Percentiles rank a stretch among this genome's conserved stretches.
phyloP scores from a whole-genome alignment of 306 rosid genomes.

The Pterocarpus santalinus region DNA sequence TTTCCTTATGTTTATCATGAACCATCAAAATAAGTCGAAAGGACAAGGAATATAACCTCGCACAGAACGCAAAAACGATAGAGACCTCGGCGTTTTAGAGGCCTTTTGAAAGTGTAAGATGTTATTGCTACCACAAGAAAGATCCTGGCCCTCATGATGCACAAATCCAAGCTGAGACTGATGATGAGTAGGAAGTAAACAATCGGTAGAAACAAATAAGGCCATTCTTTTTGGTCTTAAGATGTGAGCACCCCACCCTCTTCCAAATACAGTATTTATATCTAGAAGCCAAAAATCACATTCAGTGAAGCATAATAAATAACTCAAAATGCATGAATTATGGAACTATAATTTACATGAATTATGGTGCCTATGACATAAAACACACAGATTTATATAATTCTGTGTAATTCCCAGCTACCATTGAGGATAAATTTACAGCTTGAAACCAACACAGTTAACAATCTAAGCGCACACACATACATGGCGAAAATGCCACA shows the following conservation, averaged over 20 bases:
- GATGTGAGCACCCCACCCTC: conserved; percentile 21
- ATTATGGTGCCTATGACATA: not conserved
- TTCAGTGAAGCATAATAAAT: conserved; percentile 15
- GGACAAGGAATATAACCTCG: conserved; percentile 46
- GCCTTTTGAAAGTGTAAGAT: conserved; percentile 39
- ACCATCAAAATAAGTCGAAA: conserved; percentile 8
- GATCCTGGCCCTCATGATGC: conserved; percentile 24
- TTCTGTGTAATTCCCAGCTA: too few species aligned
- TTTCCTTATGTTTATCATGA: not conserved
- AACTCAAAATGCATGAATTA: not conserved
- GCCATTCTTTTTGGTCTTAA: conserved; percentile 49
- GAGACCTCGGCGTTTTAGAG: conserved; percentile 32
- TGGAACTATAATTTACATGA: not conserved
- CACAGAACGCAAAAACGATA: conserved; percentile 37
- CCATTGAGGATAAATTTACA: too few species aligned
- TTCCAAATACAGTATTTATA: conserved; percentile 3
- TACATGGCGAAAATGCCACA: not conserved
- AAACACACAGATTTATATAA: not conserved
- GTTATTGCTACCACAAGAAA: conserved; percentile 12
- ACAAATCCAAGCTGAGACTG: conserved; percentile 45
- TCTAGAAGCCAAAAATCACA: conserved; percentile 14
- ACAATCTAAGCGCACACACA: not conserved
- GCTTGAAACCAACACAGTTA: not conserved
- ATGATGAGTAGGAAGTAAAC: conserved; percentile 47
- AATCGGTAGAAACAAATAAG: conserved; percentile 47